phyloP scores from a whole-genome alignment of 2,329 filamentous ascomycete species.

The Periconia digitata region DNA sequence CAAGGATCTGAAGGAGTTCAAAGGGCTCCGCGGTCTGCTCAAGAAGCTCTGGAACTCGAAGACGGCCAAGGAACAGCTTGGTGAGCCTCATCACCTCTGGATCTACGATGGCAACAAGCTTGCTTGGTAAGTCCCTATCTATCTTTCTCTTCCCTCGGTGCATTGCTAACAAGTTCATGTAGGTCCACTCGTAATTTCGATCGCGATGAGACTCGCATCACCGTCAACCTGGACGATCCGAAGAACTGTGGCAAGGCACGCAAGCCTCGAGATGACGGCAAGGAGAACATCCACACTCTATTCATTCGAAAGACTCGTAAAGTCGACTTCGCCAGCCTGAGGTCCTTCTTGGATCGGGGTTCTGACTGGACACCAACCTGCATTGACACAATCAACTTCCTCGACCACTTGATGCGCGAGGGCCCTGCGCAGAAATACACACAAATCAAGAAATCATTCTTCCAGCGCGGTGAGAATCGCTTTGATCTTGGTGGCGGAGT shows the following conservation, averaged over 20 bases:
- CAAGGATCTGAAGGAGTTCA: slow-evolving; percentile 44
- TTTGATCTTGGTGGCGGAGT: slow-evolving; percentile 64
- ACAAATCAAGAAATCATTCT: slow-evolving; percentile 81
- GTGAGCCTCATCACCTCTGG: slow-evolving; percentile 53
- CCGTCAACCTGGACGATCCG: slow-evolving; percentile 74
- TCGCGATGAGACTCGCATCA: slow-evolving; percentile 45
- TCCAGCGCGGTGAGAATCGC: slow-evolving; percentile 56
- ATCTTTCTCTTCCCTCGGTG: not conserved
- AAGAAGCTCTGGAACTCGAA: slow-evolving; percentile 75
- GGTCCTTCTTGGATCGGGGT: slow-evolving; percentile 64
- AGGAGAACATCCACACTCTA: slow-evolving; percentile 59
- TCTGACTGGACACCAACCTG: slow-evolving; percentile 57
- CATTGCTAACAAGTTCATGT: slow-evolving; percentile 13
- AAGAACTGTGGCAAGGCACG: slow-evolving; percentile 30
- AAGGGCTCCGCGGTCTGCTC: slow-evolving; percentile 58
- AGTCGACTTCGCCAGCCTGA: slow-evolving; percentile 68
- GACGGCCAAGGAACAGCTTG: slow-evolving; percentile 58
- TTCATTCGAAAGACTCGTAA: slow-evolving; percentile 65
- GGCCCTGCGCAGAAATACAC: slow-evolving; percentile 68
- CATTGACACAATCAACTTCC: slow-evolving; percentile 81
- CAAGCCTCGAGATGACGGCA: not conserved
- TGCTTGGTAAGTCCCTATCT: slow-evolving; percentile 66
- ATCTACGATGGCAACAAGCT: slow-evolving; percentile 83
- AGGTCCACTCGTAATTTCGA: slow-evolving; percentile 30
- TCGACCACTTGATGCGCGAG: slow-evolving; percentile 87